Conservation (phyloP, 345 rosid genomes). For the Linum trigynum region DNA sequence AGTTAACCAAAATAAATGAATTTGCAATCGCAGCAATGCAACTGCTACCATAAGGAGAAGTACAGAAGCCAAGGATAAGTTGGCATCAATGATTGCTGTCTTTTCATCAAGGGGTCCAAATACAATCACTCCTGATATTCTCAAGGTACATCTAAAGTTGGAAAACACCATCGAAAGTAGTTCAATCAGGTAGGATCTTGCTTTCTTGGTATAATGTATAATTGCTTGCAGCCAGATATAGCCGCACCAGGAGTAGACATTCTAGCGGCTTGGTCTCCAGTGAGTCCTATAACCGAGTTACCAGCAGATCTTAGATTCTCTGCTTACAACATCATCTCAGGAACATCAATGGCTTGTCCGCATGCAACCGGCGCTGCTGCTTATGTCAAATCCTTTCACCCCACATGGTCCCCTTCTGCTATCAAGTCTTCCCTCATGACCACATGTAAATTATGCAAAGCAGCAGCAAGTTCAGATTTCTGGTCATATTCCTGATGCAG, state of each 20-base stretch:
- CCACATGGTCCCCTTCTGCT: neutral
- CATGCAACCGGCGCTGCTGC: neutral
- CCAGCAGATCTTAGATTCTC: neutral
- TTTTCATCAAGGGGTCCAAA: neutral
- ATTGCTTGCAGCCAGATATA: neutral
- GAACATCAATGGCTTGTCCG: neutral
- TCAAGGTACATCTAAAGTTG: constrained; percentile 15
- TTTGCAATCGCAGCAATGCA: neutral
- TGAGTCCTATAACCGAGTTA: neutral
- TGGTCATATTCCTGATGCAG: too few species aligned
- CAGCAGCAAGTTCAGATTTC: too few species aligned
- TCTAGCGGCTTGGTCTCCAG: neutral
- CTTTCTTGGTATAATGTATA: too few species aligned
- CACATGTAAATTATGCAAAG: neutral
- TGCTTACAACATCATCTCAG: neutral
- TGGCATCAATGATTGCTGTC: neutral
- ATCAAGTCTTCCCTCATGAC: neutral
- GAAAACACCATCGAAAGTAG: too few species aligned
- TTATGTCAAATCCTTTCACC: neutral
- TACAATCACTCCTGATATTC: constrained; percentile 3
- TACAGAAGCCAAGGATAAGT: neutral
- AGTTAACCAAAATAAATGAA: too few species aligned
- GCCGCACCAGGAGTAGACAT: neutral
- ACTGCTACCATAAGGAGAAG: neutral
- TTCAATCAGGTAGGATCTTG: too few species aligned